Base-by-base conservation (phyloP, 2,329 filamentous ascomycete genomes). In the Bimuria novae-zelandiae region DNA sequence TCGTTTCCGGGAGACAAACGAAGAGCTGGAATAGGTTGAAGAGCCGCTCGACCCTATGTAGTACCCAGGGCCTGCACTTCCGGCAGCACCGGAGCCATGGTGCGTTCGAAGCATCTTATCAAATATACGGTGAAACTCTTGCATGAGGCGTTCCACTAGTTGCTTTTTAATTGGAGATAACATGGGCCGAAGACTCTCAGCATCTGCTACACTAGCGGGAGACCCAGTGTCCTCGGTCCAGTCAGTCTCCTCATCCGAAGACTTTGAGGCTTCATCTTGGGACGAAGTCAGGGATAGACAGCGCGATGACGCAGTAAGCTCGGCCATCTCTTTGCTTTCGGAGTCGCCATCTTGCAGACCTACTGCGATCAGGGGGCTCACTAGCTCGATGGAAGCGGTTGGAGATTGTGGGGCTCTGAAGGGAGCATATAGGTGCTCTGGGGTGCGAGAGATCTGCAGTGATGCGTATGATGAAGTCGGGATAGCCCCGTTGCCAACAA, bases 171-270 rank as follows among this genome's bases (percentile, higher is more conserved):
- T 40, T 4, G 63, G 61, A 23, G 59, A 62, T 6, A 65, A 44
- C 35, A 63, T 52, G 2, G 57, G 54, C n/a, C 41, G 53, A 17
- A 65, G 40, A n/a, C 52, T 42, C 14, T 55, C 49, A 12, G 42
- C 41, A 16, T 62, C 63, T 37, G 58, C 44, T 8, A 59, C 52
- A 25, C 63, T 65, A 19, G 56, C 53, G 3, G 61, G 55, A 4
- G 63, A 64, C 2, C 56, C 53, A 7, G 49, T 42, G 14, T 62
- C 63, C 32, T 65, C 62, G 1, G 61, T 63, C 59, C 61, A 65
- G 29, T 65, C 63, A 3, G 61, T 65, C 16, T 65, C 63, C 43
- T 65, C 61, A 19, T 61, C 63, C 8, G 61, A 61, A 7, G 61
- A 60, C n/a, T 56, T 55, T 3, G 51, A 30, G 5, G 25, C 56